phyloP scores from a whole-genome alignment of 345 rosid species.

The Noccaea caerulescens region DNA sequence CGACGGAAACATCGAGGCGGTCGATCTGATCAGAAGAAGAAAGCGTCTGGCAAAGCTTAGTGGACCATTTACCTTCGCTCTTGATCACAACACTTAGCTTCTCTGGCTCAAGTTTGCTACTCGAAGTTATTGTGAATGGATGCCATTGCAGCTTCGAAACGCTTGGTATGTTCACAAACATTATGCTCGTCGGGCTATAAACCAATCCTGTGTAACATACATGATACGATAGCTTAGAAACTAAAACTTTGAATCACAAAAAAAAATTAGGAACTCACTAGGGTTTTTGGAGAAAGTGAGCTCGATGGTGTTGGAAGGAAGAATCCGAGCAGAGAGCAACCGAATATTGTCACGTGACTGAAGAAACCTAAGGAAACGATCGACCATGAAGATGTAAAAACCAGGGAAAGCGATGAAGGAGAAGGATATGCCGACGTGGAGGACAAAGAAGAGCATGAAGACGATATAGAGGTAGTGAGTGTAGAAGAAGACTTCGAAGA shows the following conservation, averaged over 20 bases:
- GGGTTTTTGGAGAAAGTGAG: constrained; percentile 73
- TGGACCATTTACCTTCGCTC: constrained; percentile 83
- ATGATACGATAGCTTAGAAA: background rate
- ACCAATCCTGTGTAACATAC: constrained; percentile 51
- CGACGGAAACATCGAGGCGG: constrained; percentile 57
- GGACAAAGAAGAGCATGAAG: constrained; percentile 66
- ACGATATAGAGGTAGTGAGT: constrained; percentile 70
- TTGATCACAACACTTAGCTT: constrained; percentile 69
- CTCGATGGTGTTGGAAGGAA: constrained; percentile 65
- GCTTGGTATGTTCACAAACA: constrained; percentile 75
- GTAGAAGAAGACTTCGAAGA: constrained; percentile 84
- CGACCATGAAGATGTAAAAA: constrained; percentile 78
- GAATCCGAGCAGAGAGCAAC: constrained; percentile 64
- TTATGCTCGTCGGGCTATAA: constrained; percentile 69
- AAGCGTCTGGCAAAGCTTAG: constrained; percentile 62
- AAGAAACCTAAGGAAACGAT: constrained; percentile 72
- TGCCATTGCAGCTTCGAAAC: constrained; percentile 92
- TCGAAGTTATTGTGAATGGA: constrained; percentile 80
- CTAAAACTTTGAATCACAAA: background rate
- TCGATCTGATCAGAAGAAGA: constrained; percentile 58
- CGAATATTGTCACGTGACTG: constrained; percentile 62
- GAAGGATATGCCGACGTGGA: constrained; percentile 67
- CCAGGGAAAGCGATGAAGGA: constrained; percentile 69
- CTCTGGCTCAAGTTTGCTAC: constrained; percentile 68
- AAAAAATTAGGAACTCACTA: constrained; percentile 39